These are phyloP conservation scores for Ceriops decandra DNA, from an alignment of 345 rosid genomes.

Conservation along the genomic window DNA sequence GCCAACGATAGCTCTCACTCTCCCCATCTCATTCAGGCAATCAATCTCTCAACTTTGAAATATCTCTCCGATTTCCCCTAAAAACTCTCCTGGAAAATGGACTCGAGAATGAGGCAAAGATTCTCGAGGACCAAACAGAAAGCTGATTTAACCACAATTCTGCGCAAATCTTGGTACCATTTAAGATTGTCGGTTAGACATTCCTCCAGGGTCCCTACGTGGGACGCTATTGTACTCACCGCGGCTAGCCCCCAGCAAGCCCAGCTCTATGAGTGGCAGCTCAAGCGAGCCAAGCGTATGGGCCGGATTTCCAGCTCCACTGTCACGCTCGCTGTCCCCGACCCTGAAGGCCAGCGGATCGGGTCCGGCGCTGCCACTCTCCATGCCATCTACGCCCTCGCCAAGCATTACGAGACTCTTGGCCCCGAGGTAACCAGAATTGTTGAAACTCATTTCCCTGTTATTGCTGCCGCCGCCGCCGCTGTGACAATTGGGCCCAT, in stretches of 20 bases:
- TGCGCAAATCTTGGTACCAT: conserved; percentile 94
- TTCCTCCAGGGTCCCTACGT: conserved; percentile 81
- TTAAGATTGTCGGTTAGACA: conserved; percentile 81
- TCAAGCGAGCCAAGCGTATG: conserved; percentile 68
- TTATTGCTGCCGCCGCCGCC: not conserved
- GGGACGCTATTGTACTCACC: conserved; percentile 94
- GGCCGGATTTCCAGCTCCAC: conserved; percentile 82
- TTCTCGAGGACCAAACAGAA: conserved; percentile 39
- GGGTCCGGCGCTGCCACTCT: conserved; percentile 98
- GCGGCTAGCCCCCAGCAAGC: conserved; percentile 99
- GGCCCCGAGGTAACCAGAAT: conserved; percentile 32
- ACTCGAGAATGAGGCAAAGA: conserved; percentile 10
- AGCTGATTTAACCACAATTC: conserved; percentile 53
- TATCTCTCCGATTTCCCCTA: too few relatives aligned
- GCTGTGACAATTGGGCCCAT: too few relatives aligned
- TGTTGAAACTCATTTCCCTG: not conserved
- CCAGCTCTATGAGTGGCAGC: conserved; percentile 88
- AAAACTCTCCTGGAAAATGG: conserved; percentile 6
- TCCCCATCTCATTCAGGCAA: too few relatives aligned
- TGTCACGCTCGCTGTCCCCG: conserved; percentile 82
- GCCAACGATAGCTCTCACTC: too few relatives aligned
- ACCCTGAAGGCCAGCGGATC: conserved; percentile 84
- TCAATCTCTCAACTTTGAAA: too few relatives aligned
- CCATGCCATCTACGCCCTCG: conserved; percentile 74
- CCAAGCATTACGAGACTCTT: conserved; percentile 42